Evolutionary conservation across 371 early-diverging fungal species (phyloP), one percentile per base, ranked within the genome.

Genomic region (Mortierella sp.): DNA sequence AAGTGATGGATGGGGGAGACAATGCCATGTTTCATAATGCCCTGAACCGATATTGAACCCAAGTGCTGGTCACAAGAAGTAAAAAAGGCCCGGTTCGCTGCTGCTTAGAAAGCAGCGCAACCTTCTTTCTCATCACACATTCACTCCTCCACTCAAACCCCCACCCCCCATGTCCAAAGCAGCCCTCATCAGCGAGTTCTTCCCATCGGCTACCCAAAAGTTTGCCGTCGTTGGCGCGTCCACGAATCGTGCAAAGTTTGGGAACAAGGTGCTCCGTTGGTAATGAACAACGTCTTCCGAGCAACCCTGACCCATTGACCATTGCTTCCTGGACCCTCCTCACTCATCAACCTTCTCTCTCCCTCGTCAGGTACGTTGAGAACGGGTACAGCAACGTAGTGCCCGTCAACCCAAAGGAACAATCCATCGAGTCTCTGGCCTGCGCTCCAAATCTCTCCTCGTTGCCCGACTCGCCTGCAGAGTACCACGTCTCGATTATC

Each of bases 161-260:
- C 47, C 19, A 25, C 46, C 25, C n/a, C 29, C 48, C 19, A 69
- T 61, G 69, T 69, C 69, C 17, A 44, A 48, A 1, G 34, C 55
- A 17, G 22, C 56, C 0, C 57, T 49, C 54, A 64, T 68, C 44
- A 44, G 49, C 21, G 69, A 68, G 17, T 76, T 67, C 61, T 68
- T 76, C 24, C 27, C 63, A 19, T 64, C 63, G 8, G 29, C 66
- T 7, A 49, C 31, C 21, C 73, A 80, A 52, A 76, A 82, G 37
- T 91, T 86, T 71, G 90, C 89, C 6, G 91, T 91, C 47, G 94
- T 92, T 5, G 95, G 94, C 16, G 95, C 95, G 8, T 87, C 87
- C 21, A 66, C 82, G 19, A 83, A 88, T 57, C 80, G 82, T 9
- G 29, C 85, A 41, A 95, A 95, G 85, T 92, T 88, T 76, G 94